phyloP scores from a whole-genome alignment of 164 flowering plant species.

The Vitis labrusca region DNA sequence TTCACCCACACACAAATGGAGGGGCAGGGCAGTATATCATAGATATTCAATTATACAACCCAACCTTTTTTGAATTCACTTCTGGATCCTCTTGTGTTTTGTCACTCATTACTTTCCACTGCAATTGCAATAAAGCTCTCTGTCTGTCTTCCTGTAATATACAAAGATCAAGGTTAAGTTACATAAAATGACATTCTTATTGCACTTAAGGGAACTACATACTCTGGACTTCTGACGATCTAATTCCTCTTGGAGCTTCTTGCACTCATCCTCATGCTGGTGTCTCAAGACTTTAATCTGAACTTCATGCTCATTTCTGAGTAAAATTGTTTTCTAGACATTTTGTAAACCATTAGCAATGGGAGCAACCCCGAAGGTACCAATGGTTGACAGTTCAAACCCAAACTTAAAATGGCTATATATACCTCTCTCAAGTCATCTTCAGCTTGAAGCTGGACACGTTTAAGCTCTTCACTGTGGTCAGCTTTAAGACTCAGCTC shows the following conservation, averaged over 20 bases:
- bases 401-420: background rate
- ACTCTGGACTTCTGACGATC: slow-evolving; percentile 79
- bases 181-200: background rate
- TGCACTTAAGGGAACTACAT: slow-evolving; percentile 11
- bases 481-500: slow-evolving; percentile 48
- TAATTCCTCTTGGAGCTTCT: slow-evolving; percentile 73
- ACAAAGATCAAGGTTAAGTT: slow-evolving; percentile 6
- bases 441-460: slow-evolving; percentile 62
- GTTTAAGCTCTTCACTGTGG: slow-evolving; percentile 58
- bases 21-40: background rate
- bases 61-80: slow-evolving; percentile 78
- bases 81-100: slow-evolving; percentile 81
- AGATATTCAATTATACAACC: background rate
- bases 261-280: slow-evolving; percentile 78
- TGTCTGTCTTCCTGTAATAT: slow-evolving; percentile 83
- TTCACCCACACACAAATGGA: background rate
- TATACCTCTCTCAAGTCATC: slow-evolving; percentile 74
- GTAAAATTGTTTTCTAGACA: slow-evolving; percentile 46
- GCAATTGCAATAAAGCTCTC: slow-evolving; percentile 80
- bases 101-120: slow-evolving; percentile 87
- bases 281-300: slow-evolving; percentile 59
- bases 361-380: background rate
- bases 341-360: slow-evolving; percentile 7
- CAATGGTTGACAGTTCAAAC: background rate
- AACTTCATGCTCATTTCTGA: slow-evolving; percentile 74